These are phyloP conservation scores for Neoboletus subvelutipes DNA, from an alignment of 768 basidiomycete genomes.

Conservation along the genomic window DNA sequence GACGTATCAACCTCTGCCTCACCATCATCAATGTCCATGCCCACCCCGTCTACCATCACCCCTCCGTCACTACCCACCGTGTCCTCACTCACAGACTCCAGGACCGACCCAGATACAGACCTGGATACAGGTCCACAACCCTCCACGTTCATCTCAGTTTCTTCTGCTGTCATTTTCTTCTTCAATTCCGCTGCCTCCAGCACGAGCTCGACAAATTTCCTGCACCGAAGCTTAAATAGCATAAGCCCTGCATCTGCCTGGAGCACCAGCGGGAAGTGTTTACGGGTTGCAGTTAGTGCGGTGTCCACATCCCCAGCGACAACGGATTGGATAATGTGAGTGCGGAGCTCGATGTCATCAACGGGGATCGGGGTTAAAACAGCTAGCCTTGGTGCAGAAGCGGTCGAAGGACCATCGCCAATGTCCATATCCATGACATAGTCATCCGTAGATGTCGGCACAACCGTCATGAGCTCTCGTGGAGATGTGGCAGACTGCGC, in stretches of 20 bases:
- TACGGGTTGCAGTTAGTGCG: conserved; percentile 56
- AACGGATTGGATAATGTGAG: conserved; percentile 69
- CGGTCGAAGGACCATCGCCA: conserved; percentile 17
- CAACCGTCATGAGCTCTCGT: neutral
- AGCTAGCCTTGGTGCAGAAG: conserved; percentile 12
- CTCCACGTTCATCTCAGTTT: conserved; percentile 33
- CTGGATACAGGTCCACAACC: conserved; percentile 24
- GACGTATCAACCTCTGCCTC: conserved; percentile 33
- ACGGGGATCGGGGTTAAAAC: conserved; percentile 29
- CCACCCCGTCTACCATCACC: conserved; percentile 47
- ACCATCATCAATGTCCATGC: conserved; percentile 54
- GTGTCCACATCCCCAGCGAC: conserved; percentile 68
- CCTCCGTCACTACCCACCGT: conserved; percentile 37
- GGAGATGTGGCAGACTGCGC: conserved; percentile 2
- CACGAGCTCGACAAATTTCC: conserved; percentile 83
- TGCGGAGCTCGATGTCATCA: conserved; percentile 63
- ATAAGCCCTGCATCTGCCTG: conserved; percentile 67
- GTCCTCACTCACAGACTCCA: conserved; percentile 37
- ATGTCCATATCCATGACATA: conserved; percentile 52
- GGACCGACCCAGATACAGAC: conserved; percentile 24
- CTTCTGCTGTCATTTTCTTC: conserved; percentile 54
- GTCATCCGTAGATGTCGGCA: conserved; percentile 26
- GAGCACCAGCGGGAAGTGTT: conserved; percentile 62
- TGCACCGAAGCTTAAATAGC: conserved; percentile 78
- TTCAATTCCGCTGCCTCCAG: conserved; percentile 68